Evolutionary conservation across 2,329 filamentous ascomycete genomes (phyloP), one percentile per base, ranked within the genome.

Genomic region (Ophiostoma ips): DNA sequence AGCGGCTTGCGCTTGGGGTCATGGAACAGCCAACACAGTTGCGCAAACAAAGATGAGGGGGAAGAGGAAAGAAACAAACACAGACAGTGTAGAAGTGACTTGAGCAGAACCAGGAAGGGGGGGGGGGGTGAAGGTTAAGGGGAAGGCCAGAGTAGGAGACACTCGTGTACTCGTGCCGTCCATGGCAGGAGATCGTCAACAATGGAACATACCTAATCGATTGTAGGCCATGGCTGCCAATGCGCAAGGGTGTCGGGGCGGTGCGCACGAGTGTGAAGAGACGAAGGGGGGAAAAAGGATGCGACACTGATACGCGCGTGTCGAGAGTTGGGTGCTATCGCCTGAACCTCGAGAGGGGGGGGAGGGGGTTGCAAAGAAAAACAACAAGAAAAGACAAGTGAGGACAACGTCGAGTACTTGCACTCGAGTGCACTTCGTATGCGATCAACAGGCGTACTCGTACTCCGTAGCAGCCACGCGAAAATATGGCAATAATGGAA

Each of bases 201-300:
- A 31, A 36, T 37, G 24, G 30, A 36, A 77, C 78, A 70, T 73
- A 78, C 82, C 79, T 72, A 86, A 66, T 59, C 81, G 79, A 71
- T 85, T 84, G 70, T 87, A 87, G 63, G 79, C 77, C 80, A 85
- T 84, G 67, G 59, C 60, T 60, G 54, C 55, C 49, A 45, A 30
- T 19, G 37, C 19, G 34, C 30, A 45, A 47, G 31, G 52, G 47
- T 21, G 19, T n/a, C n/a, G n/a, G n/a, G 40, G 53, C 19, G 18
- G 36, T 19, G 11, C 10, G 50, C 16, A 45, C 28, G 30, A 19
- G 30, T 34, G 43, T 15, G 24, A n/a, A 38, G 21, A 40, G 24
- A 31, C 10, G 35, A 28, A 28, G 24, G 24, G 8, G 24, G n/a
- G 15, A 9, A 30, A n/a, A 36, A 16, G 31, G 40, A 31, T 44